Base-by-base conservation (phyloP, 805 yeast genomes). In the Limtongozyma cylindracea region DNA sequence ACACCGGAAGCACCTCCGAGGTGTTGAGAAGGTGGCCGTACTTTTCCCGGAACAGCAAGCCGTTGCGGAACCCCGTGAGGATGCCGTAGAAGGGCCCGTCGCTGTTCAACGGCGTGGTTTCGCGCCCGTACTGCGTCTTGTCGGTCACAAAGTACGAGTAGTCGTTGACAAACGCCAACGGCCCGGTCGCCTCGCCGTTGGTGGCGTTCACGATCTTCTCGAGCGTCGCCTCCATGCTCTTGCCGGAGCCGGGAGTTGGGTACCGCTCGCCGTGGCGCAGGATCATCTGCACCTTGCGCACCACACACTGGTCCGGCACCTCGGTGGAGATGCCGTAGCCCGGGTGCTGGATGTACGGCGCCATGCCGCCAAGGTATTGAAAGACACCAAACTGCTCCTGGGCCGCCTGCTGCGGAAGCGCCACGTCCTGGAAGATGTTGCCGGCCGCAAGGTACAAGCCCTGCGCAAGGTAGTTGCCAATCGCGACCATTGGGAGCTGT, bases 241-340 rank as follows among this genome's bases (percentile, higher is more conserved):
- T 33, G 6, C 54, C 54, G 14, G 27, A 32, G 13, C 37, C 27
- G 16, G 30, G 33, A n/a, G 50, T 38, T 6, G 77, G 78, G 34
- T 52, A 72, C 30, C 91, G 49, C 39, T 74, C 88, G 11, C 84
- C 91, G 35, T 77, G 91, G 35, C 92, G 57, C 4, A 8, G n/a
- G 23, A 71, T 43, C 12, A 72, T 43, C 31, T 70, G 78, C 7
- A 71, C 76, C 39, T 72, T 84, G 31, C 61, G 61, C 24, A 67
- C 47, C 5, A 41, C 33, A 39, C 74, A 67, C 20, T 47, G 47
- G 6, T 39, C 46, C 12, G 28, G 28, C 14, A 21, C 19, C 12
- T 16, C 28, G 19, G 24, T 23, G 15, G 24, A 20, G 16, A 25
- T 25, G 11, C 28, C 28, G 16, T 17, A 25, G 11, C 25, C 28